Percentiles rank a stretch among this genome's conserved stretches.
These are phyloP conservation scores for Hypoxylon sp. DNA, from an alignment of 2,329 filamentous ascomycete genomes.

Conservation along the genomic window DNA sequence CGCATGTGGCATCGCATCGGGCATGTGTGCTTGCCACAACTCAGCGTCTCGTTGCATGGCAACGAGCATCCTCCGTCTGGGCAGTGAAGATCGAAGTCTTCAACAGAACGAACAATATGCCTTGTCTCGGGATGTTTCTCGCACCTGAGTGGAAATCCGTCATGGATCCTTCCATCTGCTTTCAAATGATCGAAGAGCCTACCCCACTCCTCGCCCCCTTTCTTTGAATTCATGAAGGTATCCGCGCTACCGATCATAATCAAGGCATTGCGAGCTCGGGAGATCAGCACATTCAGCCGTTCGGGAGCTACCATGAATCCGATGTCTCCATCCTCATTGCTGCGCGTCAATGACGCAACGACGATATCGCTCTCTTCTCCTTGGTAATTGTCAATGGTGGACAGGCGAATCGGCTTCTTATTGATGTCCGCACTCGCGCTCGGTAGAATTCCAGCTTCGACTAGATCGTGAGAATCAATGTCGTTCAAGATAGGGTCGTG, in stretches of 20 bases:
- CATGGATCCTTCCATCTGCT: constrained; percentile 50
- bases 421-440: constrained; percentile 62
- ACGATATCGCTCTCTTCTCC: constrained; percentile 82
- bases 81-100: constrained; percentile 43
- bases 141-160: constrained; percentile 43
- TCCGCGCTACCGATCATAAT: constrained; percentile 78
- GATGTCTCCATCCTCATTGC: constrained; percentile 73
- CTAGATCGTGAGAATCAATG: constrained; percentile 72
- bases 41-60: constrained; percentile 38
- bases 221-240: constrained; percentile 72
- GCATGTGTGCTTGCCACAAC: constrained; percentile 35
- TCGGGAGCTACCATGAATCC: constrained; percentile 77
- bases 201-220: constrained; percentile 69
- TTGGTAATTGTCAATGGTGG: constrained; percentile 84
- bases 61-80: constrained; percentile 46
- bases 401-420: constrained; percentile 69
- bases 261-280: constrained; percentile 72
- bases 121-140: constrained; percentile 46
- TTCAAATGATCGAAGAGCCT: constrained; percentile 69
- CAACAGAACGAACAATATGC: constrained; percentile 26
- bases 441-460: constrained; percentile 71
- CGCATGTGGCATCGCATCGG: constrained; percentile 33
- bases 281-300: constrained; percentile 77
- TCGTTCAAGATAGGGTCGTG: constrained; percentile 77
- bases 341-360: constrained; percentile 74